These are phyloP conservation scores for Xylaria sp. DNA, from an alignment of 2,329 filamentous ascomycete genomes.

Conservation along the genomic window DNA sequence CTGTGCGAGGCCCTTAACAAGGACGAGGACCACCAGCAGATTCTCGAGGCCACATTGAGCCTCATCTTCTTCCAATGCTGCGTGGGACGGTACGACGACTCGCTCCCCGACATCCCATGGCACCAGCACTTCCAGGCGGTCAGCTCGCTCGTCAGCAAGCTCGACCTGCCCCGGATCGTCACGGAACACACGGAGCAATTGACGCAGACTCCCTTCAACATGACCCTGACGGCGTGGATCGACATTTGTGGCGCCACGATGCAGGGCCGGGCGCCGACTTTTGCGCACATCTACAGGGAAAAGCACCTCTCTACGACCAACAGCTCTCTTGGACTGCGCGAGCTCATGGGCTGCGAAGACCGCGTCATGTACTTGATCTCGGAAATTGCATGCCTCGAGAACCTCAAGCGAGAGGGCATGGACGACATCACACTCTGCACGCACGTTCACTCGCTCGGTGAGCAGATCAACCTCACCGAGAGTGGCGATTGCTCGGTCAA, in stretches of 20 bases:
- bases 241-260: slow-evolving; percentile 96
- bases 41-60: slow-evolving; percentile 89
- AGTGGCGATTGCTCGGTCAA: slow-evolving; percentile 66
- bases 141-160: slow-evolving; percentile 83
- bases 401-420: slow-evolving; percentile 83
- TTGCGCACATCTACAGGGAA: slow-evolving; percentile 94
- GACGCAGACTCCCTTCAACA: slow-evolving; percentile 85
- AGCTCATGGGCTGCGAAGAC: slow-evolving; percentile 98
- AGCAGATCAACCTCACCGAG: slow-evolving; percentile 87
- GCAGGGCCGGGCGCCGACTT: slow-evolving; percentile 83
- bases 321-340: slow-evolving; percentile 77
- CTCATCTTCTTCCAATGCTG: slow-evolving; percentile 98
- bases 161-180: slow-evolving; percentile 78
- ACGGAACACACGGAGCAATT: slow-evolving; percentile 68
- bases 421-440: slow-evolving; percentile 87
- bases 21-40: slow-evolving; percentile 85
- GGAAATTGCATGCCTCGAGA: slow-evolving; percentile 95
- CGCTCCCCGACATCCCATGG: slow-evolving; percentile 92
- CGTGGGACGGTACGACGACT: slow-evolving; percentile 86
- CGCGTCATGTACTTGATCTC: slow-evolving; percentile 98
- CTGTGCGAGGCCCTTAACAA: slow-evolving; percentile 83
- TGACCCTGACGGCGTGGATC: slow-evolving; percentile 94
- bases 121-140: slow-evolving; percentile 96
- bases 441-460: slow-evolving; percentile 87
- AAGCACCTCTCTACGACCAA: slow-evolving; percentile 80